Evolutionary conservation across 2,329 filamentous ascomycete species (phyloP).

Genomic region (Exophiala xenobiotica): DNA sequence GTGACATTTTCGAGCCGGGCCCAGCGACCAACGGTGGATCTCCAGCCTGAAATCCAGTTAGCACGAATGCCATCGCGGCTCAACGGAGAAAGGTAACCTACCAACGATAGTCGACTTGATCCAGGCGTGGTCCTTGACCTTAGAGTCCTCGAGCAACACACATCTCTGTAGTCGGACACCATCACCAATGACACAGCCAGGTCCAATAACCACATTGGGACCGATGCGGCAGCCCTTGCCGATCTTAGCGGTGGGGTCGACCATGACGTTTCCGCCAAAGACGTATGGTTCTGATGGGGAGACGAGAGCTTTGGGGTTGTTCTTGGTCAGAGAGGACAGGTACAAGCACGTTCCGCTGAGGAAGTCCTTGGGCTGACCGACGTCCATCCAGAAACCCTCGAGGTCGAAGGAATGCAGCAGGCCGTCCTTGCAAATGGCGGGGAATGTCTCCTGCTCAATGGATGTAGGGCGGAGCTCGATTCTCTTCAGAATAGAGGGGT

Average conservation of each 20-base stretch:
- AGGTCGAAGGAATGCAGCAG: slow-evolving; percentile 94
- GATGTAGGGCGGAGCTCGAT: slow-evolving; percentile 96
- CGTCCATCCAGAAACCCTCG: slow-evolving; percentile 99
- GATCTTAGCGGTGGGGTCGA: slow-evolving; percentile 91
- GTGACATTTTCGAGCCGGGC: slow-evolving; percentile 95
- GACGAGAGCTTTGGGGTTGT: slow-evolving; percentile 78
- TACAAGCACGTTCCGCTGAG: slow-evolving; percentile 93
- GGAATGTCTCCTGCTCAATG: slow-evolving; percentile 99
- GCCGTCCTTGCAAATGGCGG: slow-evolving; percentile 83
- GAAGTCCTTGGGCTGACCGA: slow-evolving; percentile 98
- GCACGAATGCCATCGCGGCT: too few species aligned
- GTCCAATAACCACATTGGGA: slow-evolving; percentile 93
- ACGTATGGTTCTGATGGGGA: slow-evolving; percentile 74
- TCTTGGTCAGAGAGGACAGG: slow-evolving; percentile 88
- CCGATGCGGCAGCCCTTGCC: slow-evolving; percentile 98
- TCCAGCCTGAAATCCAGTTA: slow-evolving; percentile 63
- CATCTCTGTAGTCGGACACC: slow-evolving; percentile 92
- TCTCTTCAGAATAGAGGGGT: slow-evolving; percentile 82
- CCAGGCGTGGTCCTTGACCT: slow-evolving; percentile 98
- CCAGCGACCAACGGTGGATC: slow-evolving; percentile 93
- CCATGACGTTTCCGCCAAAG: slow-evolving; percentile 90
- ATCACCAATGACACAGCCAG: slow-evolving; percentile 87
- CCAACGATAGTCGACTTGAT: slow-evolving; percentile 96
- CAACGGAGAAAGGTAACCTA: slow-evolving; percentile 6
- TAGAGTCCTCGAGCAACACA: slow-evolving; percentile 82